A percentile compares a stretch with the other conserved stretches of the same genome.
These are phyloP conservation scores for Citrus sinensis DNA, from an alignment of 345 rosid species.

Conservation along the genomic window DNA sequence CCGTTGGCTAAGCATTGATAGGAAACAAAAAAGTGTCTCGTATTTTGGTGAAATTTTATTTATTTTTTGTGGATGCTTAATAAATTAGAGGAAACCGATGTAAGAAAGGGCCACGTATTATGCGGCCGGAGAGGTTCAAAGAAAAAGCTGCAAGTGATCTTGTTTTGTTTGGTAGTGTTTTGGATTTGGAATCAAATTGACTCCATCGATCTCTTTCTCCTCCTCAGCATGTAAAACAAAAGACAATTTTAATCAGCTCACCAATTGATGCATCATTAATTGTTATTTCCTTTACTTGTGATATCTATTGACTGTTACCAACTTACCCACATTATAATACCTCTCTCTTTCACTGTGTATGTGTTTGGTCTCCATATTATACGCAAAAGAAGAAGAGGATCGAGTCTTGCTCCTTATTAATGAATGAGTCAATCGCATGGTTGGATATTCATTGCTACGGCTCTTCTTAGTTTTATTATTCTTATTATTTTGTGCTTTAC, in stretches of 20 bases:
- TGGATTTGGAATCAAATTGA: conserved; percentile 48
- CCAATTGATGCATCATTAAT: conserved; percentile 10
- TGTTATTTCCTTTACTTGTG: neutral
- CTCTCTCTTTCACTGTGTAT: neutral
- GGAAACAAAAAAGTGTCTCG: conserved; percentile 6
- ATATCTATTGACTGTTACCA: neutral
- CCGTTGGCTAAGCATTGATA: neutral
- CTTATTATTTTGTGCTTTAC: too few relatives aligned
- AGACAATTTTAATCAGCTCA: conserved; percentile 16
- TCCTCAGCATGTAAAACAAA: neutral
- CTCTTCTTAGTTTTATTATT: too few relatives aligned
- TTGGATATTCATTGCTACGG: too few relatives aligned
- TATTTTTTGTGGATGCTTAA: neutral
- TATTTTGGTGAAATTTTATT: conserved; percentile 6
- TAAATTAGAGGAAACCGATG: conserved; percentile 28
- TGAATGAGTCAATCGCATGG: too few relatives aligned
- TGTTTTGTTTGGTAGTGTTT: conserved; percentile 34
- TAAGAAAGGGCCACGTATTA: conserved; percentile 40
- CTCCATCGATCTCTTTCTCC: neutral
- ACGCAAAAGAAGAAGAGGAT: neutral
- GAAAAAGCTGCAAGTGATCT: conserved; percentile 27
- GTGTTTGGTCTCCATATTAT: neutral
- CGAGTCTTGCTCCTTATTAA: too few relatives aligned
- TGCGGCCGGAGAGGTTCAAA: conserved; percentile 38
- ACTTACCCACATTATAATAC: neutral